These are phyloP conservation scores for Malania oleifera DNA, from an alignment of 164 flowering plant species.

Conservation along the genomic window DNA sequence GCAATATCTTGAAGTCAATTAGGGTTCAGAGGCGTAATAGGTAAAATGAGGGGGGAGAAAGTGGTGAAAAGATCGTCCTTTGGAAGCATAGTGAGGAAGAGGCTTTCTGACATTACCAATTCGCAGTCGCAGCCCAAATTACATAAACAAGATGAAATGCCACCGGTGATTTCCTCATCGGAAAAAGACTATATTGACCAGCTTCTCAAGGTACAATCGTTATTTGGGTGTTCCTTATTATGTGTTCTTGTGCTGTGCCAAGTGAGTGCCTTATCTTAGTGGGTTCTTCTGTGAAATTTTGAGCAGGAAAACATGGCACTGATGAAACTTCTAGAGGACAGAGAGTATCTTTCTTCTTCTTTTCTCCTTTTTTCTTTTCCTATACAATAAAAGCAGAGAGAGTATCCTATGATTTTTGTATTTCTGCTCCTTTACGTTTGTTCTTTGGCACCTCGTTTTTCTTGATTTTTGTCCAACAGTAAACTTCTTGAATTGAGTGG, in stretches of 20 bases:
- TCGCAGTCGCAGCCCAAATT: constrained; percentile 21
- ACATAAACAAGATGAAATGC: constrained; percentile 19
- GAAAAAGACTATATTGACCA: constrained; percentile 34
- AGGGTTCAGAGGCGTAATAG: constrained; percentile 1
- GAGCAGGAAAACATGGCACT: constrained; percentile 58
- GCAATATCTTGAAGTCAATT: too few species aligned
- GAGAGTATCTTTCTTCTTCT: constrained; percentile 51
- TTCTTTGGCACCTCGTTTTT: constrained; percentile 1
- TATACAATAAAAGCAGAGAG: too few species aligned
- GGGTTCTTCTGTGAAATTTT: constrained; percentile 11
- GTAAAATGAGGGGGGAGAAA: constrained; percentile 32
- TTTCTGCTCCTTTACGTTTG: too few species aligned
- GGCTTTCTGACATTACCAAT: constrained; percentile 67
- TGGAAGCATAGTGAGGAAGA: constrained; percentile 40
- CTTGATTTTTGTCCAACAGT: constrained; percentile 21
- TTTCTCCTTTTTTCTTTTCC: neutral
- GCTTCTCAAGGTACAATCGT: constrained; percentile 44
- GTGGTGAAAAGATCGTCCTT: constrained; percentile 37
- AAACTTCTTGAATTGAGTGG: constrained; percentile 37
- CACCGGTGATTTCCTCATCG: constrained; percentile 8
- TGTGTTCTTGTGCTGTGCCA: constrained; percentile 2
- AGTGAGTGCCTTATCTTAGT: neutral
- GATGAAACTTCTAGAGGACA: constrained; percentile 51
- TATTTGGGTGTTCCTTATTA: neutral
- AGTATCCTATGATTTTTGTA: too few species aligned